A percentile compares a stretch with the other conserved stretches of the same genome.
Evolutionary conservation across 1,284 basidiomycete species (phyloP).

Genomic region (Ceratobasidium sp.): DNA sequence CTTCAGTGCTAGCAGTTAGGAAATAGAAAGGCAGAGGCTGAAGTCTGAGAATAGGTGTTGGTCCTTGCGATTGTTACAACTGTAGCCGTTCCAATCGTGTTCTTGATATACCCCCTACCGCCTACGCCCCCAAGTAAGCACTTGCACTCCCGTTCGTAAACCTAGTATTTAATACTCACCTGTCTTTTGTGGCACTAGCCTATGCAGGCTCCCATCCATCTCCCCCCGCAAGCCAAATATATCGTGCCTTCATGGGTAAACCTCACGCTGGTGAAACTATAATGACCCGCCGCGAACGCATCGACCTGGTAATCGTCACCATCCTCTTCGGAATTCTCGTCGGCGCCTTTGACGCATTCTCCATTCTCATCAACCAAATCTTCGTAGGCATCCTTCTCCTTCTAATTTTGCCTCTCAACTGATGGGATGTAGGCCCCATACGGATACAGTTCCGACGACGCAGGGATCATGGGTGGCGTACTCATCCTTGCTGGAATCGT

Average conservation of each 20-base stretch:
- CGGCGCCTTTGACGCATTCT: constrained; percentile 67
- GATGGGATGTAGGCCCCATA: constrained; percentile 65
- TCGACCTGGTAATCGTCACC: constrained; percentile 71
- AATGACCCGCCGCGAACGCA: constrained; percentile 71
- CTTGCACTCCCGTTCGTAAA: neutral
- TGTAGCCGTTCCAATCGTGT: constrained; percentile 63
- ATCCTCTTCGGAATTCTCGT: constrained; percentile 71
- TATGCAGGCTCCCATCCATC: constrained; percentile 70
- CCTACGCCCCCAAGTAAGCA: constrained; percentile 78
- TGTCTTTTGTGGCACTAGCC: constrained; percentile 56
- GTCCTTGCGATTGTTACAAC: constrained; percentile 76
- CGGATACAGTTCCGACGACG: constrained; percentile 71
- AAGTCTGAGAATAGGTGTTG: constrained; percentile 63
- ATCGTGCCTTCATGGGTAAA: constrained; percentile 66
- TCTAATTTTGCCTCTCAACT: constrained; percentile 6
- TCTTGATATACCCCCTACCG: constrained; percentile 68
- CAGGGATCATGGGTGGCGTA: constrained; percentile 65
- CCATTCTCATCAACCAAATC: constrained; percentile 71
- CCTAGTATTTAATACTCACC: constrained; percentile 9
- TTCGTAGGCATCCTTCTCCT: constrained; percentile 60
- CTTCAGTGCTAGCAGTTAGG: constrained; percentile 41
- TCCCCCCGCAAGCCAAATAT: constrained; percentile 64
- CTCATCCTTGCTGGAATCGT: constrained; percentile 66
- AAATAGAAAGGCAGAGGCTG: neutral
- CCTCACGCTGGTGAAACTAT: constrained; percentile 57